These are phyloP conservation scores for Combretum micranthum DNA, from an alignment of 345 rosid species.

Conservation along the genomic window DNA sequence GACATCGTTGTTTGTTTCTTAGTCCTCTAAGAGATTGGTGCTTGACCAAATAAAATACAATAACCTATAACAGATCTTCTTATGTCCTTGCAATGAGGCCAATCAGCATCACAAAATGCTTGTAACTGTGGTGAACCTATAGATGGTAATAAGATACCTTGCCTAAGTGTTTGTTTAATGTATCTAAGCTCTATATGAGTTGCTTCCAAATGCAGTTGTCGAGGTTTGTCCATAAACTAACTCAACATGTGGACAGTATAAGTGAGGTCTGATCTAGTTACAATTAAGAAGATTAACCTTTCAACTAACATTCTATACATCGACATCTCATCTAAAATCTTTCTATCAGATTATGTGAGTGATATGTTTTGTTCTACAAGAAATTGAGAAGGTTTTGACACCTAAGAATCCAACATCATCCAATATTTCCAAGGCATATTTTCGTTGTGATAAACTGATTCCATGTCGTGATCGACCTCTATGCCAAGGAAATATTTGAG, in stretches of 20 bases:
- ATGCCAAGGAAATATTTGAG: too few relatives aligned
- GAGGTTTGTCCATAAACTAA: too few relatives aligned
- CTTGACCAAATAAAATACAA: too few relatives aligned
- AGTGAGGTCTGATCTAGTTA: too few relatives aligned
- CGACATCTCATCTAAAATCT: background rate
- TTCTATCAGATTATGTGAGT: too few relatives aligned
- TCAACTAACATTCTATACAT: background rate
- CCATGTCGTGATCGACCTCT: too few relatives aligned
- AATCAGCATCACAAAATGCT: constrained; percentile 6
- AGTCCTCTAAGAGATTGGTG: constrained; percentile 4
- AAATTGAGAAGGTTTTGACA: too few relatives aligned
- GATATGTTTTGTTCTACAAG: too few relatives aligned
- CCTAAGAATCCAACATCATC: too few relatives aligned
- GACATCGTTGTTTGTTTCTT: constrained; percentile 5
- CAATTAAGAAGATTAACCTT: constrained; percentile 5
- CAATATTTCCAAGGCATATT: too few relatives aligned
- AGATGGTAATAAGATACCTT: constrained; percentile 2
- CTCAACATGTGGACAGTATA: background rate
- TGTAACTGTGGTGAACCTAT: background rate
- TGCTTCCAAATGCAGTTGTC: constrained; percentile 2
- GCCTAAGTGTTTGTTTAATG: background rate
- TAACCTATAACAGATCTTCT: background rate
- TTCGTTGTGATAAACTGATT: too few relatives aligned
- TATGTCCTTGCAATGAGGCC: background rate
- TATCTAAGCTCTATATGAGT: background rate